phyloP scores from a whole-genome alignment of 108 stramenopile genomes.

The Thalassiosira profunda region DNA sequence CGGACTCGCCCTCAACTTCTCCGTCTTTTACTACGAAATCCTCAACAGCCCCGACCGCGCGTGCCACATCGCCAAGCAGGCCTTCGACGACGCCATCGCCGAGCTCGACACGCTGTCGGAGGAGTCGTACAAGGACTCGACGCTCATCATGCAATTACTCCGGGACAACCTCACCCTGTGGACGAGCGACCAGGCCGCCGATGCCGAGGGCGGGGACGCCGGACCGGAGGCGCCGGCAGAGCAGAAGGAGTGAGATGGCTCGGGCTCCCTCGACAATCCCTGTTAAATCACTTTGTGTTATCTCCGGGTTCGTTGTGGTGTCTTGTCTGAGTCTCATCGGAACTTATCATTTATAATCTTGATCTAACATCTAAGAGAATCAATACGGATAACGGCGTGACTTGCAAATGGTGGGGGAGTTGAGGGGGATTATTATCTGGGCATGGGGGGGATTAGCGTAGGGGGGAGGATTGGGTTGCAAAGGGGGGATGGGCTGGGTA shows the following conservation, averaged over 20 bases:
- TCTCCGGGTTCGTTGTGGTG: constrained; percentile 32
- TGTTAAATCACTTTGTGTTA: not conserved
- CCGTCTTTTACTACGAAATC: constrained; percentile 99
- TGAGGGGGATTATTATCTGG: too few relatives aligned
- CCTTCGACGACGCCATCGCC: constrained; percentile 99
- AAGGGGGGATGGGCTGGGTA: too few relatives aligned
- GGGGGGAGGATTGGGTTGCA: too few relatives aligned
- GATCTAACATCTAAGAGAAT: constrained; percentile 9
- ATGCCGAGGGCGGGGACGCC: constrained; percentile 73
- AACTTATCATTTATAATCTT: constrained; percentile 45
- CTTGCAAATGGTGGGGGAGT: too few relatives aligned
- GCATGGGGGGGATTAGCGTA: too few relatives aligned
- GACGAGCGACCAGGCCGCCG: constrained; percentile 97
- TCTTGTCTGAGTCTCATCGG: too few relatives aligned
- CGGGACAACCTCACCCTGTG: constrained; percentile 99
- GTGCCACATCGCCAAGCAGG: constrained; percentile 98
- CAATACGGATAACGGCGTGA: too few relatives aligned
- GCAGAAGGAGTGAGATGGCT: constrained; percentile 23
- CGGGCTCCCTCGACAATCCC: not conserved
- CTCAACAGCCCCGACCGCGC: constrained; percentile 96
- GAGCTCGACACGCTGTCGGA: constrained; percentile 99
- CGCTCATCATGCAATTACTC: constrained; percentile 99
- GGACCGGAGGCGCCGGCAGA: constrained; percentile 47
- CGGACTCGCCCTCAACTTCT: constrained; percentile 99
- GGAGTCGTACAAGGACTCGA: constrained; percentile 99